A percentile compares a stretch with the other conserved stretches of the same genome.
phyloP scores from a whole-genome alignment of 2,329 filamentous ascomycete genomes.

The Proliferodiscus dingleyae region DNA sequence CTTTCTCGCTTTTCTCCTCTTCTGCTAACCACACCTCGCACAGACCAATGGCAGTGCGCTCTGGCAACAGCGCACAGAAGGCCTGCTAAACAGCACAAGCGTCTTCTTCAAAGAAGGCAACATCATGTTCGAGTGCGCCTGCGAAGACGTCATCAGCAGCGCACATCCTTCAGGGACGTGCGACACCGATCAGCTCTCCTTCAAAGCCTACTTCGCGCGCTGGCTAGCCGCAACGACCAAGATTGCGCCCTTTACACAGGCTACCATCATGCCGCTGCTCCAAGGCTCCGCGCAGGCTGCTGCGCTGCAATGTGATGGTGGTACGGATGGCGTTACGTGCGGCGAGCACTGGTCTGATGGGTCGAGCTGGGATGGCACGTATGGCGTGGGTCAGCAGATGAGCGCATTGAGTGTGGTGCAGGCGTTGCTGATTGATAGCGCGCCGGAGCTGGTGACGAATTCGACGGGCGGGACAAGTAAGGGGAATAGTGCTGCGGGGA shows the following conservation, averaged over 20 bases:
- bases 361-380: conserved; percentile 50
- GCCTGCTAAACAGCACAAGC: conserved; percentile 47
- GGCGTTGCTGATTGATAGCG: conserved; percentile 48
- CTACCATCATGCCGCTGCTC: conserved; percentile 48
- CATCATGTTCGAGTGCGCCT: conserved; percentile 57
- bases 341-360: conserved; percentile 54
- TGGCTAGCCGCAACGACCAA: conserved; percentile 59
- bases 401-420: conserved; percentile 61
- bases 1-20: background rate
- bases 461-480: conserved; percentile 53
- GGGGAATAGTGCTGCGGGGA: conserved; percentile 30
- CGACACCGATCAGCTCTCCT: conserved; percentile 50
- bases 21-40: conserved; percentile 4
- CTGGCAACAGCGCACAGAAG: conserved; percentile 55
- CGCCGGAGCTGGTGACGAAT: conserved; percentile 39
- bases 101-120: conserved; percentile 54
- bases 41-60: conserved; percentile 30
- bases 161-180: no score
- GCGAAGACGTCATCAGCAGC: conserved; percentile 47
- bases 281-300: conserved; percentile 52
- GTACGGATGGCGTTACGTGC: conserved; percentile 52
- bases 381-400: conserved; percentile 68
- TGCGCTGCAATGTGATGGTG: conserved; percentile 40
- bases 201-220: conserved; percentile 58
- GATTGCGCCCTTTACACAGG: conserved; percentile 55